Evolutionary conservation across 2,329 filamentous ascomycete genomes (phyloP), one percentile per base, ranked within the genome.

Genomic region (Claviceps sp.): DNA sequence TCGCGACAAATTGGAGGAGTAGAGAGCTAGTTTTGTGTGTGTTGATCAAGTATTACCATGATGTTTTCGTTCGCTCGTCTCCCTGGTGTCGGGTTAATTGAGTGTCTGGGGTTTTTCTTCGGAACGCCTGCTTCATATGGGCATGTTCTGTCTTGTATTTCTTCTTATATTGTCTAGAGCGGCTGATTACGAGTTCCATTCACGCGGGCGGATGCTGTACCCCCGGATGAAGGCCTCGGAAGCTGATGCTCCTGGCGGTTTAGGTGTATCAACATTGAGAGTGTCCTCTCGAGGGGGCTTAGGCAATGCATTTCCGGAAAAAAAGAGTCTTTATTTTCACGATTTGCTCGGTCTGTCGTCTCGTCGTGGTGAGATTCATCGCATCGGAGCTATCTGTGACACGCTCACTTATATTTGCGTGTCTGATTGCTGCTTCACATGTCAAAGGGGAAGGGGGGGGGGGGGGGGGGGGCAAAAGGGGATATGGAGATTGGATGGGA

Each of bases 1-100:
- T 62, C 60, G 58, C 56, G 58, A 56, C 36, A 6, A 62, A 60
- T 60, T 59, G 60, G 59, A 60, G 56, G 55, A 58, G 42, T 36
- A 37, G 49, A 54, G 50, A 52, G 50, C 53, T 47, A 44, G 26
- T 36, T 47, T 44, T 26, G 42, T 45, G 22, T 52, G 50, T 44
- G 50, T 45, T 34, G 38, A 17, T 34, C 8, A 36, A 36, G 46
- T 53, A 40, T 46, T 49, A 40, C 52, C 47, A 34, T 34, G 48
- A 47, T 46, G 39, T 49, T 50, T 36, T 49, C 20, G 44, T 50
- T 37, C 29, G 42, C 45, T 16, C 16, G 40, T 47, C 34, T 38
- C 39, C 22, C 8, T 17, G 47, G 37, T 50, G 51, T 49, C 47
- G 51, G 51, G 46, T 46, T 38, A 34, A 47, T 42, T 42, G 9